Base-by-base conservation (phyloP, 192 early-diverging fungal species). In the Backusella tuberculispora region DNA sequence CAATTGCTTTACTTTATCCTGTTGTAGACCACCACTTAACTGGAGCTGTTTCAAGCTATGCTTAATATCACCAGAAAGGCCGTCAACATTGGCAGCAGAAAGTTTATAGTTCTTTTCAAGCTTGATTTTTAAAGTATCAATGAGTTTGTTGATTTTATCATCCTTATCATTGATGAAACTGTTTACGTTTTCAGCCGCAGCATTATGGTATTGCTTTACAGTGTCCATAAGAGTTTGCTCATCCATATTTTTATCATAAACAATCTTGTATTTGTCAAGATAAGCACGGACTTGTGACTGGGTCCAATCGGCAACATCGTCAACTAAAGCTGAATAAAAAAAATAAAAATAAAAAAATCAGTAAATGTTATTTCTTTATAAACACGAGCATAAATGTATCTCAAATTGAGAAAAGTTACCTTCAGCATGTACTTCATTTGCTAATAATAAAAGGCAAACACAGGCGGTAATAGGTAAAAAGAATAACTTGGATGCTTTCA, bases 221-320 rank as follows among this genome's bases (percentile, higher is more conserved):
- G 69, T 76, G 13, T 75, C 69, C 15, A 73, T 10, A 9, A 77
- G 64, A 0, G 48, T 29, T 21, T 13, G 37, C 17, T 72, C 29
- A 6, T 75, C 60, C 37, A 38, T 47, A 8, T 66, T 41, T n/a
- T 78, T 69, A 53, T 82, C 73, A 38, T 78, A 82, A 14, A 56
- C 46, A 42, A 82, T 75, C 10, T 78, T 75, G 44, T 82, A 73
- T 17, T 82, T 74, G 53, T 77, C 71, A 13, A 82, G 56, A 45
- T 65, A 82, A 14, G 67, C 26, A 2, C 45, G 41, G 17, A 78
- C 60, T 45, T 82, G 73, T 6, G 63, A 69, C 29, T 71, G 60
- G 3, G 76, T 78, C 80, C 80, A 82, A 26, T 48, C 46, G 9
- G 53, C 47, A 19, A 78, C 45, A 40, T 81, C 73, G 26, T 80